Percentiles rank a stretch among this genome's conserved stretches.
These are phyloP conservation scores for Jasminum sambac DNA, from an alignment of 257 asterid species.

Conservation along the genomic window DNA sequence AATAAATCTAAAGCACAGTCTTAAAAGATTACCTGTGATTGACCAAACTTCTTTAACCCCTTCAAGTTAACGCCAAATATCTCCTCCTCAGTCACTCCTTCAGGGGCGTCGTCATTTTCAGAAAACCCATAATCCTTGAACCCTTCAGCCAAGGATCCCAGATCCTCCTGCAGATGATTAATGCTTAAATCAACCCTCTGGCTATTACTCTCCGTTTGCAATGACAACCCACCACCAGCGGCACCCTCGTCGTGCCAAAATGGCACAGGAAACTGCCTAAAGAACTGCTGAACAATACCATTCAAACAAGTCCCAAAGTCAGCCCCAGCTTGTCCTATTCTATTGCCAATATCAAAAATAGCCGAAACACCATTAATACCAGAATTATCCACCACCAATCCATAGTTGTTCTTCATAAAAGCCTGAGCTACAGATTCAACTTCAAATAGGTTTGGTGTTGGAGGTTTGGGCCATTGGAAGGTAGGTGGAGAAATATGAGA, in stretches of 20 bases:
- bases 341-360: slow-evolving; percentile 87
- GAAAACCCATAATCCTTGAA: slow-evolving; percentile 64
- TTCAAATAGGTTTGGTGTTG: slow-evolving; percentile 63
- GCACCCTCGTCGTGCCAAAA: slow-evolving; percentile 63
- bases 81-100: slow-evolving; percentile 58
- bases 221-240: slow-evolving; percentile 28
- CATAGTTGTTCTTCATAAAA: slow-evolving; percentile 62
- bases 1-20: slow-evolving; percentile 14
- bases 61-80: slow-evolving; percentile 48
- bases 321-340: slow-evolving; percentile 85
- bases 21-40: slow-evolving; percentile 61
- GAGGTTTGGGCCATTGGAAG: slow-evolving; percentile 78
- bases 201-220: slow-evolving; percentile 37
- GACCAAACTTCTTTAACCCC: slow-evolving; percentile 69
- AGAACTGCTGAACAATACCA: slow-evolving; percentile 76
- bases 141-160: slow-evolving; percentile 75
- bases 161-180: slow-evolving; percentile 65
- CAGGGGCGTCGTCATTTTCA: slow-evolving; percentile 47
- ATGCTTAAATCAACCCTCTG: slow-evolving; percentile 51
- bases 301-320: slow-evolving; percentile 76
- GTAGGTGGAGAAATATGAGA: slow-evolving; percentile 77
- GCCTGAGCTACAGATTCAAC: slow-evolving; percentile 64
- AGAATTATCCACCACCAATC: slow-evolving; percentile 58
- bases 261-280: slow-evolving; percentile 70
- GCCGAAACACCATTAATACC: slow-evolving; percentile 73